A percentile compares a stretch with the other conserved stretches of the same genome.
These are phyloP conservation scores for Afroboletus lepidellus DNA, from an alignment of 1,284 basidiomycete genomes.

Conservation along the genomic window DNA sequence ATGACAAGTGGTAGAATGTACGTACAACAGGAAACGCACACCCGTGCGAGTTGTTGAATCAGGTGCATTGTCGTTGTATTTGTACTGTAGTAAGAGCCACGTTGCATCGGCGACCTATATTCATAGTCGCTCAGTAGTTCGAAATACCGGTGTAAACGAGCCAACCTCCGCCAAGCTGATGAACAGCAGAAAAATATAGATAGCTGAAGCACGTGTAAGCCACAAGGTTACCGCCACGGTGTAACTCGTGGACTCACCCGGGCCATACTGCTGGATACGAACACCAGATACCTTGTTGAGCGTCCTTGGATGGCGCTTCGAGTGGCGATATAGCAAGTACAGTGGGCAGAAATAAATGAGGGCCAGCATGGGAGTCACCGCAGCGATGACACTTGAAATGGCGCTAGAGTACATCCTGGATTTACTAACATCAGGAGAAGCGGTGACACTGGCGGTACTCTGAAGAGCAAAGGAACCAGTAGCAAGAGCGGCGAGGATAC, in stretches of 20 bases:
- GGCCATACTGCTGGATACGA: conserved; percentile 46
- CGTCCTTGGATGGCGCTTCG: conserved; percentile 43
- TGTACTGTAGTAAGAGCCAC: conserved; percentile 57
- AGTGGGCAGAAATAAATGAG: conserved; percentile 49
- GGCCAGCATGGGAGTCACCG: conserved; percentile 45
- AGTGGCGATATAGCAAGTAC: conserved; percentile 46
- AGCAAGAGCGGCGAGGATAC: conserved; percentile 35
- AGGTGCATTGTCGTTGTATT: conserved; percentile 48
- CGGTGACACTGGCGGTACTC: conserved; percentile 12
- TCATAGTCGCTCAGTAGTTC: conserved; percentile 6
- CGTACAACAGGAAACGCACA: conserved; percentile 48
- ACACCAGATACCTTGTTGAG: conserved; percentile 49
- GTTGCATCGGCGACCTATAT: conserved; percentile 49
- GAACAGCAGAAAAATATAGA: conserved; percentile 51
- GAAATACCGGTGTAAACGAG: not conserved
- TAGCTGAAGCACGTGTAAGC: conserved; percentile 36
- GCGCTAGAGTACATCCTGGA: conserved; percentile 39
- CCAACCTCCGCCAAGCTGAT: conserved; percentile 47
- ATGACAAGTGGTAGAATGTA: conserved; percentile 1
- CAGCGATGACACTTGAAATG: conserved; percentile 45
- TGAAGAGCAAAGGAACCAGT: conserved; percentile 34
- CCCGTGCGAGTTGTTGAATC: conserved; percentile 40
- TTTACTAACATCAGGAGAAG: conserved; percentile 24
- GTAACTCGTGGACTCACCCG: conserved; percentile 38
- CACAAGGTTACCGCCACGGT: conserved; percentile 15